These are phyloP conservation scores for Aspergillus sp. DNA, from an alignment of 2,329 filamentous ascomycete species.

Conservation along the genomic window DNA sequence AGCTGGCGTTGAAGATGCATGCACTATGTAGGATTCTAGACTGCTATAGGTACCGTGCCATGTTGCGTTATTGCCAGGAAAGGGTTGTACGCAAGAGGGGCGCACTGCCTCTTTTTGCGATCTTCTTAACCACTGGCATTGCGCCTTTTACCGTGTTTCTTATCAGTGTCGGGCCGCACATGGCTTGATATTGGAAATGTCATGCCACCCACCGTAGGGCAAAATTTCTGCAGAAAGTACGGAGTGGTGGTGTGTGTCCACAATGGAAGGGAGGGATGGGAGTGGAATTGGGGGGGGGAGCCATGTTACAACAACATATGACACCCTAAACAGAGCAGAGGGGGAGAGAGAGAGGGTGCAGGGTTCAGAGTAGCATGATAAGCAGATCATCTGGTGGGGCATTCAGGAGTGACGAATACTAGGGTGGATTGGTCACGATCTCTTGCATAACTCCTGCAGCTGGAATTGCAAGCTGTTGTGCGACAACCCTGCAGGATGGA, in stretches of 20 bases:
- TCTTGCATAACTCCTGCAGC: slow-evolving; percentile 8
- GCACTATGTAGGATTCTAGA: not conserved
- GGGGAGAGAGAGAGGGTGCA: not conserved
- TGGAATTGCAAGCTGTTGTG: slow-evolving; percentile 7
- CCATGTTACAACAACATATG: slow-evolving; percentile 6
- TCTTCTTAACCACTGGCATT: not conserved
- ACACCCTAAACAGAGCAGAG: not conserved
- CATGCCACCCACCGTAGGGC: slow-evolving; percentile 4
- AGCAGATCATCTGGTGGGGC: slow-evolving; percentile 11
- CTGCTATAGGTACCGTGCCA: not conserved
- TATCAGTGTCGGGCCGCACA: not conserved
- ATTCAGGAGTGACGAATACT: slow-evolving; percentile 7
- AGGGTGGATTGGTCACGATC: slow-evolving; percentile 10
- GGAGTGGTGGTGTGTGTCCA: not conserved
- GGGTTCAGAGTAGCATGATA: slow-evolving; percentile 9
- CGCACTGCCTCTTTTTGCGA: not conserved
- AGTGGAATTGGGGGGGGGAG: not conserved
- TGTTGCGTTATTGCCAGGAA: not conserved
- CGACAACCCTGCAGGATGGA: not conserved
- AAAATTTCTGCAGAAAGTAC: not conserved
- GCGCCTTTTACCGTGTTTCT: not conserved
- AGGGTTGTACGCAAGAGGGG: not conserved
- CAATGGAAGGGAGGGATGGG: not conserved
- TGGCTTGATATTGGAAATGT: not conserved
- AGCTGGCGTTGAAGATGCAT: not conserved